Conservation (phyloP, 2,329 filamentous ascomycete species). For the Aureobasidium pullulans region DNA sequence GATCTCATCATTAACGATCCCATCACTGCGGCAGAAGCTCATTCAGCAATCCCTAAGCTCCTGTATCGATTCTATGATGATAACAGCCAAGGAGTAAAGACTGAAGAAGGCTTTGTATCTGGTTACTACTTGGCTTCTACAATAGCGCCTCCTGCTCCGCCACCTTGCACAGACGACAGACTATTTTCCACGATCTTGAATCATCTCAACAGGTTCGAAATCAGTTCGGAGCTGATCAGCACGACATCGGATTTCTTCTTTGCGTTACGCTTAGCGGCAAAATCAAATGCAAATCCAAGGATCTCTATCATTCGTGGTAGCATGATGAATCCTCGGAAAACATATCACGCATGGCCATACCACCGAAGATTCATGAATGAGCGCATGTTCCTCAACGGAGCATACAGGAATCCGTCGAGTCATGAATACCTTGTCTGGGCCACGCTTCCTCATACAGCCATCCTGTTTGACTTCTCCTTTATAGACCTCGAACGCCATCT, state of each 20-base stretch:
- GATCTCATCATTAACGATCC: not conserved
- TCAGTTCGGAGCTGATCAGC: not conserved
- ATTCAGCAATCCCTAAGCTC: not conserved
- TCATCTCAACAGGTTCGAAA: not conserved
- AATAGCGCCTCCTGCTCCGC: not conserved
- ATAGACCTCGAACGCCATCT: not conserved
- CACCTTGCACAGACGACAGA: not conserved
- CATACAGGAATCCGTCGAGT: not conserved
- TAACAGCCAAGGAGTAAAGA: not conserved
- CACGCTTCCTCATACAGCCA: not conserved
- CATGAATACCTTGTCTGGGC: slow-evolving; percentile 4
- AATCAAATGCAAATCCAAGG: not conserved
- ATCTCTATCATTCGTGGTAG: not conserved
- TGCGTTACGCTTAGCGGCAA: not conserved
- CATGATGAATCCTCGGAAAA: not conserved
- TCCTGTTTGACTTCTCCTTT: not conserved
- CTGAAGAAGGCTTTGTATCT: not conserved
- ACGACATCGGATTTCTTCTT: slow-evolving; percentile 1
- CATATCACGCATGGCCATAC: not conserved
- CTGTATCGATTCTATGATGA: slow-evolving; percentile 2
- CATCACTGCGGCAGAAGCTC: not conserved
- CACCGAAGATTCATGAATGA: not conserved
- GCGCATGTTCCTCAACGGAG: not conserved
- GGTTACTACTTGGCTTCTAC: not conserved
- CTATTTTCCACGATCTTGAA: not conserved